Evolutionary conservation across 768 basidiomycete species (phyloP).

Genomic region (Tulasnella calospora): DNA sequence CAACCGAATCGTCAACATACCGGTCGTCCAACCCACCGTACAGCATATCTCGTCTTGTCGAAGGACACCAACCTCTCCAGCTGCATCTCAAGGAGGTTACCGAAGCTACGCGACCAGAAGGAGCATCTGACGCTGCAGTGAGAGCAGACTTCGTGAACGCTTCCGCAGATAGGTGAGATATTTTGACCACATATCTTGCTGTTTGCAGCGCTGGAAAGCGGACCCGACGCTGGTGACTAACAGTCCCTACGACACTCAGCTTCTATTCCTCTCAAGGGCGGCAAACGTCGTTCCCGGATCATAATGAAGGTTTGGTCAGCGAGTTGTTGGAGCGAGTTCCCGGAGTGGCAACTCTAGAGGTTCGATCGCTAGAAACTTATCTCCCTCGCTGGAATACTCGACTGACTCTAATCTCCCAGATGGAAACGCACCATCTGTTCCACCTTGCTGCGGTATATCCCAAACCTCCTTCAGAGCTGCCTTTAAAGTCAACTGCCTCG

Average conservation of each 20-base stretch:
- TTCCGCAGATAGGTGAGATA: conserved; percentile 68
- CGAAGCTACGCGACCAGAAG: conserved; percentile 29
- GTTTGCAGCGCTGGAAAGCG: not conserved
- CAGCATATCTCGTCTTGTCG: conserved; percentile 60
- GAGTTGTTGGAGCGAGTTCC: conserved; percentile 47
- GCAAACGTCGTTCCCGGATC: conserved; percentile 72
- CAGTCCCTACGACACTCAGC: conserved; percentile 38
- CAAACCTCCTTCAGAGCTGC: conserved; percentile 31
- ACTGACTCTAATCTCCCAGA: conserved; percentile 43
- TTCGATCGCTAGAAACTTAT: conserved; percentile 33
- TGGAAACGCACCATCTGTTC: conserved; percentile 79
- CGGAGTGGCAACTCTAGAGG: conserved; percentile 66
- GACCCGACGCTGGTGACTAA: too few relatives aligned
- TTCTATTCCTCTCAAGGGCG: conserved; percentile 86
- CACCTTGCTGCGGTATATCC: conserved; percentile 67
- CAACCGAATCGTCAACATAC: not conserved
- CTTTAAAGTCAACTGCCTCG: conserved; percentile 25
- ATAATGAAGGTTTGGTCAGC: conserved; percentile 60
- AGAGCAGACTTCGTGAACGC: conserved; percentile 55
- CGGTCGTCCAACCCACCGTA: conserved; percentile 46
- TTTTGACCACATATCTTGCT: not conserved
- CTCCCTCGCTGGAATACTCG: not conserved
- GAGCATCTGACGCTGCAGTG: conserved; percentile 43
- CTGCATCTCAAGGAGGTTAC: not conserved
- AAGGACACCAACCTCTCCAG: conserved; percentile 1